These are phyloP conservation scores for Phialophora expanda DNA, from an alignment of 2,329 filamentous ascomycete genomes.

Conservation along the genomic window DNA sequence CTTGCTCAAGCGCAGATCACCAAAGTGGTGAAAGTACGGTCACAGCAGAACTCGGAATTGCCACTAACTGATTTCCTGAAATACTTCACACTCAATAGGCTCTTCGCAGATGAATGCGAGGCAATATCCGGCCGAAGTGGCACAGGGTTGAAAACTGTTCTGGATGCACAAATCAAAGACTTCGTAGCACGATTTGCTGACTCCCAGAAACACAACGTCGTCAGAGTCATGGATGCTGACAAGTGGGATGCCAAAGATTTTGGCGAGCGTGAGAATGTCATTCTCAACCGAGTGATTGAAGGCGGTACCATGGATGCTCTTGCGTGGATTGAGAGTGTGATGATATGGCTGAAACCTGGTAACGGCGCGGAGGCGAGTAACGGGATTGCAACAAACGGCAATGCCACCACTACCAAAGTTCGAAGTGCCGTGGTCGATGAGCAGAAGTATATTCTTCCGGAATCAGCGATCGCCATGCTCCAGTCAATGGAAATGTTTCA, in stretches of 20 bases:
- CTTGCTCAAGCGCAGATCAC: slow-evolving; percentile 68
- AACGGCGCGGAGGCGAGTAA: slow-evolving; percentile 38
- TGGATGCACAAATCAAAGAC: slow-evolving; percentile 67
- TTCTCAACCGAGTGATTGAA: slow-evolving; percentile 61
- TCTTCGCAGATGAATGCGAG: slow-evolving; percentile 71
- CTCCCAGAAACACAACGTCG: slow-evolving; percentile 61
- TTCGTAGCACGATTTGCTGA: slow-evolving; percentile 66
- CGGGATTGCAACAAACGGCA: slow-evolving; percentile 27
- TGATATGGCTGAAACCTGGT: slow-evolving; percentile 54
- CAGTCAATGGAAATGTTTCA: slow-evolving; percentile 81
- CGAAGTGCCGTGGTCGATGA: slow-evolving; percentile 79
- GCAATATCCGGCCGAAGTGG: slow-evolving; percentile 68
- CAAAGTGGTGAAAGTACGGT: slow-evolving; percentile 67
- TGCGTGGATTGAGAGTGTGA: slow-evolving; percentile 57
- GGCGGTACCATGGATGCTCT: slow-evolving; percentile 64
- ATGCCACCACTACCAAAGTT: slow-evolving; percentile 60
- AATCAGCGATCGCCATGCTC: slow-evolving; percentile 80
- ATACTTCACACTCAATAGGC: slow-evolving; percentile 66
- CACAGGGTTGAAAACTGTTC: slow-evolving; percentile 63
- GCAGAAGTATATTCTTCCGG: slow-evolving; percentile 82
- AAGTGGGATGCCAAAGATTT: slow-evolving; percentile 71
- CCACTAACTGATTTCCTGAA: slow-evolving; percentile 63
- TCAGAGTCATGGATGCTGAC: slow-evolving; percentile 65
- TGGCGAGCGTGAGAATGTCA: slow-evolving; percentile 55
- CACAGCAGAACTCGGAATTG: slow-evolving; percentile 63